A percentile compares a stretch with the other conserved stretches of the same genome.
Conservation (phyloP, 176 grass and related monocot genomes). For the Oryza longistaminata region DNA sequence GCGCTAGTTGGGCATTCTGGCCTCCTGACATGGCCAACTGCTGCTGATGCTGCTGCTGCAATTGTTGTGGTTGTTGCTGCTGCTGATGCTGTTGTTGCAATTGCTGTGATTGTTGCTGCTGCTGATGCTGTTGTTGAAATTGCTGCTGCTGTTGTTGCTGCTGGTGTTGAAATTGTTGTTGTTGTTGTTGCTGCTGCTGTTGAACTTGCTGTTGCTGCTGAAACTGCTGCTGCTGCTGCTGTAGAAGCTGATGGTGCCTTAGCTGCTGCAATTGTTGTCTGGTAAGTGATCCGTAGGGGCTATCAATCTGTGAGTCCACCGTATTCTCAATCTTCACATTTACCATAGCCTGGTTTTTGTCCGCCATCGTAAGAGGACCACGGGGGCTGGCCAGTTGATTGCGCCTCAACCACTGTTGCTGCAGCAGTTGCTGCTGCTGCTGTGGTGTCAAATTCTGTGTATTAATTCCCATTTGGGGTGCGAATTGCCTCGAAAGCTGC, state of each 20-base stretch:
- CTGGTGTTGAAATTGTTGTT: neutral
- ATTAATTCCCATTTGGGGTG: slow-evolving; percentile 62
- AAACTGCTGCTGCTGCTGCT: slow-evolving; percentile 17
- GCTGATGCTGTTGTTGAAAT: slow-evolving; percentile 27
- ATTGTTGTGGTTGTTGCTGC: slow-evolving; percentile 39
- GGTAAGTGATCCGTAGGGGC: slow-evolving; percentile 42
- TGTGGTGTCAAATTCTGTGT: slow-evolving; percentile 68
- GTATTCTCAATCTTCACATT: slow-evolving; percentile 88
- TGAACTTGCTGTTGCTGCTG: slow-evolving; percentile 4
- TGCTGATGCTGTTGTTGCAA: slow-evolving; percentile 26
- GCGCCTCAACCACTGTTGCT: slow-evolving; percentile 64
- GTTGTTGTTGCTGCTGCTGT: slow-evolving; percentile 13
- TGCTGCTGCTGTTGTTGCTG: slow-evolving; percentile 26
- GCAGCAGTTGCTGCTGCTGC: slow-evolving; percentile 61
- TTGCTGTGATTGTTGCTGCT: slow-evolving; percentile 34
- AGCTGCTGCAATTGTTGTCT: slow-evolving; percentile 62
- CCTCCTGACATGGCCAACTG: neutral
- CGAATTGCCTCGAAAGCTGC: slow-evolving; percentile 70
- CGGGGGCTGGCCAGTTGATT: slow-evolving; percentile 69
- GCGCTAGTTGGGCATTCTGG: neutral
- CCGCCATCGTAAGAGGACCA: slow-evolving; percentile 64
- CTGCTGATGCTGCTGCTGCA: slow-evolving; percentile 46
- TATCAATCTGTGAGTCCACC: slow-evolving; percentile 68
- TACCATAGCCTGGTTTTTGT: slow-evolving; percentile 64
- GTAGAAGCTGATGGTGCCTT: slow-evolving; percentile 38